A percentile compares a stretch with the other conserved stretches of the same genome.
phyloP scores from a whole-genome alignment of 805 yeast genomes.

The Isabelozyma gotoi region DNA sequence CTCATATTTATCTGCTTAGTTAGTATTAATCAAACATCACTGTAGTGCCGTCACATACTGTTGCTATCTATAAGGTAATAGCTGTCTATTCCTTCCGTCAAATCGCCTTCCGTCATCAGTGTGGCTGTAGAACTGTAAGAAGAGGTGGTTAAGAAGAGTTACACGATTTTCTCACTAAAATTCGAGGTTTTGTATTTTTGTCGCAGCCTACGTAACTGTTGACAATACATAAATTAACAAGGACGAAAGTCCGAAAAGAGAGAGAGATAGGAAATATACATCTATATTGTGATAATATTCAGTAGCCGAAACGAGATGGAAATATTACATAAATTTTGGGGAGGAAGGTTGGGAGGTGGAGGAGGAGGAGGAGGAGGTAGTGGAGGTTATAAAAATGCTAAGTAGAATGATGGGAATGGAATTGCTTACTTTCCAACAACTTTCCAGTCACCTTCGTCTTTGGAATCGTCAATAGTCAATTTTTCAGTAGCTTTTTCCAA shows the following conservation, averaged over 20 bases:
- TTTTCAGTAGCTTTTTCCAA: slow-evolving; percentile 25
- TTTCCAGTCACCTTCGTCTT: slow-evolving; percentile 34
- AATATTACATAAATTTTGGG: not conserved
- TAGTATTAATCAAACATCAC: no score
- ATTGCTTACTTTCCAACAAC: slow-evolving; percentile 30
- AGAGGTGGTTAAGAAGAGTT: no score
- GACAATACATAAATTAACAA: not conserved
- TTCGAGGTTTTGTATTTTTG: no score
- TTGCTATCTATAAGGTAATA: slow-evolving; percentile 29
- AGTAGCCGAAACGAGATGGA: no score
- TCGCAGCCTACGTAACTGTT: no score
- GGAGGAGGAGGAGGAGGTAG: no score
- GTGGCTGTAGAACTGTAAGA: not conserved
- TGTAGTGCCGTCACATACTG: slow-evolving; percentile 13
- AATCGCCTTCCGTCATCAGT: not conserved
- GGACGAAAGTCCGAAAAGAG: not conserved
- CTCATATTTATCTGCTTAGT: slow-evolving; percentile 27
- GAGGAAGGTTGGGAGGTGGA: not conserved
- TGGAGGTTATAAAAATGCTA: no score
- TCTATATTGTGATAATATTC: not conserved
- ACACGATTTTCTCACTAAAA: no score
- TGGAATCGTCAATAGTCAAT: slow-evolving; percentile 22
- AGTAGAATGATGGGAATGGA: not conserved
- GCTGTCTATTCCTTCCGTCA: slow-evolving; percentile 10
- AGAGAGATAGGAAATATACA: not conserved